phyloP scores from a whole-genome alignment of 352 stramenopile genomes.

The Globisporangium lucens region DNA sequence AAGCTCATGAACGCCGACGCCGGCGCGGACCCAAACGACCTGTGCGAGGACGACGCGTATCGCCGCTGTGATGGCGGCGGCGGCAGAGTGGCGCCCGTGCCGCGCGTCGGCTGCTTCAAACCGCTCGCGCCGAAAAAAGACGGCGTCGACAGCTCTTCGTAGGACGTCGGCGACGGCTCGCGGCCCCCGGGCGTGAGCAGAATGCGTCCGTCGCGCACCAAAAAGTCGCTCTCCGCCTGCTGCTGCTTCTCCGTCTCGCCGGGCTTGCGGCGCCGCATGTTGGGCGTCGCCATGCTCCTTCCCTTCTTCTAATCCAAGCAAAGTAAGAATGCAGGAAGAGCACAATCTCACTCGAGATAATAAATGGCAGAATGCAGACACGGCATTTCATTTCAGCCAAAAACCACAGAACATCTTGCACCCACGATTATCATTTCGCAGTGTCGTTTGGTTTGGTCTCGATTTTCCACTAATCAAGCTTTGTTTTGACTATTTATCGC shows the following conservation, averaged over 20 bases:
- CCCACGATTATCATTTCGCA: not conserved
- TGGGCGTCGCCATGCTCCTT: conserved; percentile 5
- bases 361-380: not conserved
- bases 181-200: conserved; percentile 32
- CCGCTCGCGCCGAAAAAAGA: conserved; percentile 1
- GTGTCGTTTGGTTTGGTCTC: not conserved
- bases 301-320: not conserved
- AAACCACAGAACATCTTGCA: not conserved
- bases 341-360: not conserved
- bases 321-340: not conserved
- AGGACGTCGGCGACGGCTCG: conserved; percentile 18
- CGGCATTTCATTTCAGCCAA: not conserved
- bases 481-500: not conserved
- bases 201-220: conserved; percentile 33
- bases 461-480: not conserved
- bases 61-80: conserved; percentile 7
- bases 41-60: conserved; percentile 17
- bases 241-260: not conserved
- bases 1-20: conserved; percentile 12
- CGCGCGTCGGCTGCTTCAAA: not conserved
- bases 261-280: conserved; percentile 10
- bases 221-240: conserved; percentile 8
- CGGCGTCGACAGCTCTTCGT: conserved; percentile 39
- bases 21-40: conserved; percentile 10
- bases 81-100: not conserved